Evolutionary conservation across 139 green algal species (phyloP).

Genomic region (Zygnema cylindricum): DNA sequence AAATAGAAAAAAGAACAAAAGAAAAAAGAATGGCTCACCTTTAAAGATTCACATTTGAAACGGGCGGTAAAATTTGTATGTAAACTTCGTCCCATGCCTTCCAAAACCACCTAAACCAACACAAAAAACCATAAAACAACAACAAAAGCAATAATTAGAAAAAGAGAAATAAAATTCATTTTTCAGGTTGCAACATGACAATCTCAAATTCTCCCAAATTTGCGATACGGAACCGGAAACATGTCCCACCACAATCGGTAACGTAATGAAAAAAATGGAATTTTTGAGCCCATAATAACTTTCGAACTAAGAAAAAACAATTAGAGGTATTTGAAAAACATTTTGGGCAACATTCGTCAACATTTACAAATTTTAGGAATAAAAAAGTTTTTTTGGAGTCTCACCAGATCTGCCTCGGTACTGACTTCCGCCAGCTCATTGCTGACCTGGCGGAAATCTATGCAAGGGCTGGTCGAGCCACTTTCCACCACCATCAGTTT

Average conservation of each 20-base stretch:
- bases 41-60: slow-evolving; percentile 85
- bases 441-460: slow-evolving; percentile 88
- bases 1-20: too few relatives aligned
- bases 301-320: too few relatives aligned
- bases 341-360: too few relatives aligned
- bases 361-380: too few relatives aligned
- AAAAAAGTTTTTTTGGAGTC: neutral
- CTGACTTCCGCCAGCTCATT: slow-evolving; percentile 71
- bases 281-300: too few relatives aligned
- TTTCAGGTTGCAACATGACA: neutral
- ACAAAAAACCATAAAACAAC: slow-evolving; percentile 12
- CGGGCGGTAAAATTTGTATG: slow-evolving; percentile 67
- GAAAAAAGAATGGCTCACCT: too few relatives aligned
- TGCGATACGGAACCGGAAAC: too few relatives aligned
- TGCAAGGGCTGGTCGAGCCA: slow-evolving; percentile 89
- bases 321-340: too few relatives aligned
- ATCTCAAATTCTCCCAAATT: neutral
- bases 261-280: too few relatives aligned
- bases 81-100: slow-evolving; percentile 93
- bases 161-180: slow-evolving; percentile 10
- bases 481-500: slow-evolving; percentile 82
- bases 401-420: slow-evolving; percentile 81
- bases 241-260: too few relatives aligned
- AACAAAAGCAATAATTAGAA: slow-evolving; percentile 19
- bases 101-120: slow-evolving; percentile 80